phyloP scores from a whole-genome alignment of 805 yeast species.

The Wickerhamiella vanderwaltii region DNA sequence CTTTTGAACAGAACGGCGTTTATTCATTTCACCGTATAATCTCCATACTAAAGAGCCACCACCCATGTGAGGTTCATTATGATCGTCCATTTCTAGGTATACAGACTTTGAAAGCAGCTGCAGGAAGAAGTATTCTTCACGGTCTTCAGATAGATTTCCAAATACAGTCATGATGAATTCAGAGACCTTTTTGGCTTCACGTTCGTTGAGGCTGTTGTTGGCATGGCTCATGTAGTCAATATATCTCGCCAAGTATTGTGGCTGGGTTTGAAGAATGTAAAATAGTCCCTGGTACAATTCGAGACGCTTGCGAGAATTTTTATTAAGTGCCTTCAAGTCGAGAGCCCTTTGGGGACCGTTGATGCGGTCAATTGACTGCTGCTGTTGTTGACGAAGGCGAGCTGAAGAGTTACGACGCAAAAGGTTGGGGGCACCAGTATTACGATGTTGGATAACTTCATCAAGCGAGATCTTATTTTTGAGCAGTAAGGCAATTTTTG shows the following conservation, averaged over 20 bases:
- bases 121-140: constrained; percentile 62
- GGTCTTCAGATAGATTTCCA: constrained; percentile 32
- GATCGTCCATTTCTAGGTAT: constrained; percentile 9
- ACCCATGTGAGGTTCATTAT: constrained; percentile 14
- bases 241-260: constrained; percentile 53
- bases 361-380: constrained; percentile 10
- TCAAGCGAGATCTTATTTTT: constrained; percentile 70
- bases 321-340: constrained; percentile 30
- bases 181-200: constrained; percentile 26
- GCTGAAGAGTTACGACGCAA: constrained; percentile 11
- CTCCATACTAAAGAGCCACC: constrained; percentile 33
- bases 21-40: constrained; percentile 31
- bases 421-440: constrained; percentile 13
- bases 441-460: constrained; percentile 41
- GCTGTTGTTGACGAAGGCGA: constrained; percentile 11
- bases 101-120: constrained; percentile 36
- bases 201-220: constrained; percentile 23
- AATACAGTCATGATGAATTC: constrained; percentile 26
- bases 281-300: constrained; percentile 67
- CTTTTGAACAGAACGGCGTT: constrained; percentile 29
- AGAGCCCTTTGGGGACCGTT: constrained; percentile 18
- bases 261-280: constrained; percentile 74
- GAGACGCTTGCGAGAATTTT: constrained; percentile 35
- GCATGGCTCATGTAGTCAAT: constrained; percentile 23
- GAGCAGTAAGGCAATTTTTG: constrained; percentile 64